phyloP scores from a whole-genome alignment of 306 rosid genomes.

The Acmispon strigosus region DNA sequence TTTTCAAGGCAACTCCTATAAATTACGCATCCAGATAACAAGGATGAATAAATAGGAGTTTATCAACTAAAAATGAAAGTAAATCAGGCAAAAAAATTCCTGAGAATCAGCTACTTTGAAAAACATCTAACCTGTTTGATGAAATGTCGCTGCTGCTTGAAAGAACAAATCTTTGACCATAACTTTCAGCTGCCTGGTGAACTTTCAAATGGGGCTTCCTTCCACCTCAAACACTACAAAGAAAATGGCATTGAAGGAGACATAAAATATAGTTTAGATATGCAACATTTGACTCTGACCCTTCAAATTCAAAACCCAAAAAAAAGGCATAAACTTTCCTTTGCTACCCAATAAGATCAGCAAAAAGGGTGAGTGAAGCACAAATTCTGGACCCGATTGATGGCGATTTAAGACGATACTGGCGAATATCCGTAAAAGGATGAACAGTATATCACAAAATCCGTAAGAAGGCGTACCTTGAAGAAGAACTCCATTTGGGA shows the following conservation, averaged over 20 bases:
- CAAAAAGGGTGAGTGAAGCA: background rate
- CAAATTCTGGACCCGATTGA: background rate
- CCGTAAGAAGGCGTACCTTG: constrained; percentile 12
- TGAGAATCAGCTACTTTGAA: background rate
- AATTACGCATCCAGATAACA: constrained; percentile 1
- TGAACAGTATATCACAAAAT: constrained; percentile 20
- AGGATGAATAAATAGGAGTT: background rate
- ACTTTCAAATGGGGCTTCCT: too few relatives aligned
- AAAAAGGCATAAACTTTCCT: background rate
- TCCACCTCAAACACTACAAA: too few relatives aligned
- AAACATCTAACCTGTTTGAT: constrained; percentile 23
- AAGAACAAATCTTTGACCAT: too few relatives aligned
- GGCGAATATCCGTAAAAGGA: constrained; percentile 15
- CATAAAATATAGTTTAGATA: background rate
- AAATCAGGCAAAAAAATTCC: background rate
- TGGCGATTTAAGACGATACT: too few relatives aligned
- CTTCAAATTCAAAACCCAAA: background rate
- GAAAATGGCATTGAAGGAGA: too few relatives aligned
- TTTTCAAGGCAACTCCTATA: background rate
- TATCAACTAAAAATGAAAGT: background rate
- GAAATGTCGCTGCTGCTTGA: background rate
- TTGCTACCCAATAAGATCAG: background rate
- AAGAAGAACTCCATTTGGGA: constrained; percentile 4
- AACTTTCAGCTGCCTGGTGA: too few relatives aligned
- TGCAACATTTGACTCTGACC: background rate